phyloP scores from a whole-genome alignment of 306 rosid species.

The Cucumis hystrix region DNA sequence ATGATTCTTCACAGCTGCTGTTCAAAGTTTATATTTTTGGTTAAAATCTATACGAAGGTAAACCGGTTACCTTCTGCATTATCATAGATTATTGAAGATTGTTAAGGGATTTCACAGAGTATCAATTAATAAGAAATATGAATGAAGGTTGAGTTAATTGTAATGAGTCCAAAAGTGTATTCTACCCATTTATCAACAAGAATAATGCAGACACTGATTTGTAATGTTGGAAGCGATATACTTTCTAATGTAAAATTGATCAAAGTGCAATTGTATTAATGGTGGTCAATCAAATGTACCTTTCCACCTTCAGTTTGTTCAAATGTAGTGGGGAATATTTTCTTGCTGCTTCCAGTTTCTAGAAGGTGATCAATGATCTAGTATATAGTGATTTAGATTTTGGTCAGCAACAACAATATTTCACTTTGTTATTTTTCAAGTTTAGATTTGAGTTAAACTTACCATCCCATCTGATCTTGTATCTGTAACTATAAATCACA shows the following conservation, averaged over 20 bases:
- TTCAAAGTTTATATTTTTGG: no score
- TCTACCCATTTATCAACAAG: no score
- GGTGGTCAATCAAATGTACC: slow-evolving; percentile 27
- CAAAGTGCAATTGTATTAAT: background rate
- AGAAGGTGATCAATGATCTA: slow-evolving; percentile 79
- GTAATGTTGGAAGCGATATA: background rate
- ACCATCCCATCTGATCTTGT: slow-evolving; percentile 92
- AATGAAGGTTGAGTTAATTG: no score
- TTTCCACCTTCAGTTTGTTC: slow-evolving; percentile 83
- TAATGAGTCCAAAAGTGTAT: no score
- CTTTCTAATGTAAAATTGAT: background rate
- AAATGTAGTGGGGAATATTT: slow-evolving; percentile 81
- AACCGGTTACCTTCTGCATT: no score
- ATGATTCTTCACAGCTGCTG: no score
- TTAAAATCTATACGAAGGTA: no score
- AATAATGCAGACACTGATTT: no score
- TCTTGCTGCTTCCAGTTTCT: slow-evolving; percentile 93
- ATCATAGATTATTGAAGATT: no score
- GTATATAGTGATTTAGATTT: slow-evolving; percentile 11
- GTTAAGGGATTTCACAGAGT: no score
- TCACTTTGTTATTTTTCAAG: background rate
- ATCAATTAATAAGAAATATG: no score
- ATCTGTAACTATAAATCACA: slow-evolving; percentile 52
- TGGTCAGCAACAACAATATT: background rate
- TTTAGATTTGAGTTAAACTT: slow-evolving; percentile 22